Percentiles rank a stretch among this genome's conserved stretches.
phyloP scores from a whole-genome alignment of 768 basidiomycete genomes.

The Leccinum obscurum region DNA sequence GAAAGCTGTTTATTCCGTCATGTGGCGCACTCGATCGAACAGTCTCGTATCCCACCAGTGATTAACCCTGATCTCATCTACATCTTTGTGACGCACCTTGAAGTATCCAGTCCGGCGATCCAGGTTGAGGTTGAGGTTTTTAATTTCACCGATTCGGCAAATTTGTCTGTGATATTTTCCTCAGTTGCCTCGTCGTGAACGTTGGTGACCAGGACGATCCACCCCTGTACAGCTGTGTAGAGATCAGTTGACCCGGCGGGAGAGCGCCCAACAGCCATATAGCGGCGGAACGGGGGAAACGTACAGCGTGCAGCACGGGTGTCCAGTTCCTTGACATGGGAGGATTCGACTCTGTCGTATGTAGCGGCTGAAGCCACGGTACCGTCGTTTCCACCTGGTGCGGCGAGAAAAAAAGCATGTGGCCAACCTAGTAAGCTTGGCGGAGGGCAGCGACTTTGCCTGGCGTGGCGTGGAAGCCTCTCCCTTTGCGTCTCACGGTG shows the following conservation, averaged over 20 bases:
- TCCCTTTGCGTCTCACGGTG: conserved; percentile 72
- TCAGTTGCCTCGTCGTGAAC: conserved; percentile 99
- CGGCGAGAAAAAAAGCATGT: conserved; percentile 7
- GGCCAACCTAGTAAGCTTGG: conserved; percentile 13
- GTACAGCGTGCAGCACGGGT: conserved; percentile 83
- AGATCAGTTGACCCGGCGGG: conserved; percentile 8
- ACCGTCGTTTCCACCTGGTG: conserved; percentile 61
- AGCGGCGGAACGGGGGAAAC: conserved; percentile 32
- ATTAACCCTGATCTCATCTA: too few relatives aligned
- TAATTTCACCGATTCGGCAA: conserved; percentile 94
- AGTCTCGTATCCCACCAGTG: too few relatives aligned
- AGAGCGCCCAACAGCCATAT: conserved; percentile 6
- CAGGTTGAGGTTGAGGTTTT: conserved; percentile 95
- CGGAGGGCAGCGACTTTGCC: conserved; percentile 40
- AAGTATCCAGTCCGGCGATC: conserved; percentile 98
- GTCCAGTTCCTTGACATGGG: conserved; percentile 63
- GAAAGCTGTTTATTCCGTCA: too few relatives aligned
- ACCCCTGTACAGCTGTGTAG: conserved; percentile 88
- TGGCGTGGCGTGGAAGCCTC: conserved; percentile 75
- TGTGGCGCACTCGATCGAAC: too few relatives aligned
- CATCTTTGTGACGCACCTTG: conserved; percentile 58
- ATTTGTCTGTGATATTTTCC: conserved; percentile 95
- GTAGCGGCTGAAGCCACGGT: conserved; percentile 63
- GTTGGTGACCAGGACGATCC: conserved; percentile 96
- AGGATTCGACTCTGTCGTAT: conserved; percentile 78